Evolutionary conservation across 2,329 filamentous ascomycete species (phyloP).

Genomic region (Colletotrichum sojae): DNA sequence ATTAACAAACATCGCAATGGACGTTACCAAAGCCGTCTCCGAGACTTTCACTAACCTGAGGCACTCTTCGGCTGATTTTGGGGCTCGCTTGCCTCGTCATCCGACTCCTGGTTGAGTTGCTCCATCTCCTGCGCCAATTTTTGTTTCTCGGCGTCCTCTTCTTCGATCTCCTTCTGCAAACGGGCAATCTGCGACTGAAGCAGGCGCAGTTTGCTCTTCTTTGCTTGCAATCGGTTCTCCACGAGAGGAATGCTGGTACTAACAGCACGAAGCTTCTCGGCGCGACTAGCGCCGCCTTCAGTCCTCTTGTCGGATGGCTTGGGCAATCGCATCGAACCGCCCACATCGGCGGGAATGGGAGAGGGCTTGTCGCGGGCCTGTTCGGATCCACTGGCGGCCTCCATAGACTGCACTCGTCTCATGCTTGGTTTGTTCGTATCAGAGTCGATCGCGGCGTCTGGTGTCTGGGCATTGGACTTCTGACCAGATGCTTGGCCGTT

Average conservation of each 20-base stretch:
- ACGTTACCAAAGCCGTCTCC: neutral
- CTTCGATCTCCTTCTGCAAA: slow-evolving; percentile 64
- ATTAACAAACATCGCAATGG: neutral
- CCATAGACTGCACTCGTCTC: slow-evolving; percentile 42
- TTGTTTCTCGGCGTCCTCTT: slow-evolving; percentile 53
- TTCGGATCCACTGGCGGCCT: slow-evolving; percentile 40
- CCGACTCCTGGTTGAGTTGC: slow-evolving; percentile 32
- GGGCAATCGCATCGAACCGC: slow-evolving; percentile 45
- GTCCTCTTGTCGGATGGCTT: slow-evolving; percentile 43
- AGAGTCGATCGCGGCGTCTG: slow-evolving; percentile 29
- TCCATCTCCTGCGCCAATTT: slow-evolving; percentile 49
- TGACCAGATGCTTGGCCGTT: slow-evolving; percentile 21
- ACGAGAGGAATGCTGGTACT: slow-evolving; percentile 57
- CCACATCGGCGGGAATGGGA: slow-evolving; percentile 43
- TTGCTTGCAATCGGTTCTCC: slow-evolving; percentile 57
- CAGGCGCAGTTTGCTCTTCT: slow-evolving; percentile 62
- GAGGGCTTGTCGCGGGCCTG: slow-evolving; percentile 43
- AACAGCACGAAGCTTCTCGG: slow-evolving; percentile 51
- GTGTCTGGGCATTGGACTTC: slow-evolving; percentile 33
- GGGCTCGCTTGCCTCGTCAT: slow-evolving; percentile 19
- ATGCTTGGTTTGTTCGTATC: slow-evolving; percentile 38
- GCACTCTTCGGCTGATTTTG: slow-evolving; percentile 35
- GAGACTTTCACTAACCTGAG: slow-evolving; percentile 22
- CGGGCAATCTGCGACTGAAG: slow-evolving; percentile 62
- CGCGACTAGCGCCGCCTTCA: slow-evolving; percentile 37